Conservation (phyloP, 2,329 filamentous ascomycete genomes). For the Metarhizium album region DNA sequence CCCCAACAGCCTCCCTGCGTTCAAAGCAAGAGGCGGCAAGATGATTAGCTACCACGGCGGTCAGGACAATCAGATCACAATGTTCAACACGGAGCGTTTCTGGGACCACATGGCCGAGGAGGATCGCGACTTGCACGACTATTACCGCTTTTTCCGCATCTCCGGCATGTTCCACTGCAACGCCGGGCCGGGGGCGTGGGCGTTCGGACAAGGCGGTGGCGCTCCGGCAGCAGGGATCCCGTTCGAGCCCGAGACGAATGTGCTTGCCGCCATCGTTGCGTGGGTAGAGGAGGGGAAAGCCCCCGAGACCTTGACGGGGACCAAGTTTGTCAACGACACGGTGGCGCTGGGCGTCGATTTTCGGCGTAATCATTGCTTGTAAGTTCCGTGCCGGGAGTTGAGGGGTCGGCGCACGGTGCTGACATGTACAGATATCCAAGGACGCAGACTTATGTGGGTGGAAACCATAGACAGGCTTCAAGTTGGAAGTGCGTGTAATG, state of each 20-base stretch:
- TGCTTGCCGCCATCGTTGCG: conserved; percentile 34
- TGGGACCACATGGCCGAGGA: conserved; percentile 17
- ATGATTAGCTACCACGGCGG: conserved; percentile 36
- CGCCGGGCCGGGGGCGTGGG: conserved; percentile 34
- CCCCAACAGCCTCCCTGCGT: conserved; percentile 26
- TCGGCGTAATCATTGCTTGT: neutral
- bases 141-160: conserved; percentile 42
- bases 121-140: conserved; percentile 24
- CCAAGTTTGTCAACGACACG: conserved; percentile 19
- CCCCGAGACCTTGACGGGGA: conserved; percentile 28
- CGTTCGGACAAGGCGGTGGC: conserved; percentile 15
- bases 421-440: neutral
- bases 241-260: conserved; percentile 29
- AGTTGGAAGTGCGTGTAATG: neutral
- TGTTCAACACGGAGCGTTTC: conserved; percentile 15
- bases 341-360: neutral
- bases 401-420: neutral
- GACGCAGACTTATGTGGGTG: neutral
- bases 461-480: neutral
- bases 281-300: conserved; percentile 35
- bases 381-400: neutral
- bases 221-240: conserved; percentile 10
- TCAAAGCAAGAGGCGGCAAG: conserved; percentile 29
- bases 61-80: conserved; percentile 29
- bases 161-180: conserved; percentile 43